Conservation (phyloP, 805 yeast genomes). For the Saccharomycopsis selenospora region DNA sequence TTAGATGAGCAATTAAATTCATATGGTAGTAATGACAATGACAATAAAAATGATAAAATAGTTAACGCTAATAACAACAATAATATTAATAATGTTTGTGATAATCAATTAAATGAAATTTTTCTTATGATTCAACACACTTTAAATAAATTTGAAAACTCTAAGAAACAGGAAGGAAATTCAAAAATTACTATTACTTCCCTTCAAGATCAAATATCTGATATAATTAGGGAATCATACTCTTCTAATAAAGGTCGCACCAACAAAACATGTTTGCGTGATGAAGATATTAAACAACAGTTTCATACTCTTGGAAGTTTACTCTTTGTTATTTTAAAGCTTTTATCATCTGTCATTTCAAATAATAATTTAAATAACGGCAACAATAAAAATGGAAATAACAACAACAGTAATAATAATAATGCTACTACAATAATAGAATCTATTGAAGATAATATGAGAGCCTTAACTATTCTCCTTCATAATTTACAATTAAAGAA, state of each 20-base stretch:
- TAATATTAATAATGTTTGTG: neutral
- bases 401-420: neutral
- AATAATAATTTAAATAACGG: neutral
- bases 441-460: neutral
- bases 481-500: neutral
- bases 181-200: neutral
- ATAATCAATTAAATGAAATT: neutral
- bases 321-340: neutral
- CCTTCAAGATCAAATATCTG: neutral
- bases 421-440: neutral
- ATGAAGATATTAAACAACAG: neutral
- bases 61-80: no score
- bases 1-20: neutral
- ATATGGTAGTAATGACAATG: neutral
- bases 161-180: neutral
- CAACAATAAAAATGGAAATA: neutral
- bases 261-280: neutral
- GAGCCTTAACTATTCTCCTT: neutral
- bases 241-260: neutral
- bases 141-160: neutral
- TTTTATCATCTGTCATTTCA: neutral
- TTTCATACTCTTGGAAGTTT: neutral
- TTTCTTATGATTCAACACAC: neutral
- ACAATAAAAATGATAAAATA: no score
- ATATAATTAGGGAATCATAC: neutral